Base-by-base conservation (phyloP, 257 asterid species). In the Vinca minor region DNA sequence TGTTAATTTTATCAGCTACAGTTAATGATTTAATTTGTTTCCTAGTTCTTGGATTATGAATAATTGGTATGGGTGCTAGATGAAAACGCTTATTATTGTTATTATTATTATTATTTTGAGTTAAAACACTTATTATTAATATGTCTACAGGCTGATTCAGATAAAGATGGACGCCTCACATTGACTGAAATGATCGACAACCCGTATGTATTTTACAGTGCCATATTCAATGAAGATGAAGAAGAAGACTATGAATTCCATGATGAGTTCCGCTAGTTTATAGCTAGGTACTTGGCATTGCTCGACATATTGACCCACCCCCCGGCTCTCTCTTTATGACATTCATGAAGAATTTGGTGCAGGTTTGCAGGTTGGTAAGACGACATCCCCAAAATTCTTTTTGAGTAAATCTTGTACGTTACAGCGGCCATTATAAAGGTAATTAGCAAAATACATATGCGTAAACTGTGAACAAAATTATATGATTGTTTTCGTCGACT, bases 181-280 rank as follows among this genome's bases (percentile, higher is more conserved):
- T 71, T 89, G 82, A 63, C 78, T 26, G 98, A 92, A 81, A 89
- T 92, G 98, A 78, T 89, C 49, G 96, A 85, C 21, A 87, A 74
- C 65, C 96, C 98, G 34, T 92, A 89, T 57, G 96, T 80, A 65
- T 92, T 92, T 85, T 92, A 92, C 47, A 85, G 95, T 45, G 95
- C 98, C 18, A 91, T 89, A 48, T 87, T 81, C 59, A 85, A 77
- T 5, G 96, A 89, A n/a, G 96, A 85, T 56, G 96, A 82, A 48
- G 91, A 83, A 5, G 87, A 84, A 2, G 93, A 87, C 45, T 80
- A 75, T 41, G 90, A 61, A 55, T 78, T 70, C 81, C 96, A 92
- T 21, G 96, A 87, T 14, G 98, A 92, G 61, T 89, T 89, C 53
- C 95, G 98, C 29, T 87, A 82, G 79, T 31, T 50, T 56, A 25